A percentile compares a stretch with the other conserved stretches of the same genome.
phyloP scores from a whole-genome alignment of 208 protist species.

The Phytomonas serpens region DNA sequence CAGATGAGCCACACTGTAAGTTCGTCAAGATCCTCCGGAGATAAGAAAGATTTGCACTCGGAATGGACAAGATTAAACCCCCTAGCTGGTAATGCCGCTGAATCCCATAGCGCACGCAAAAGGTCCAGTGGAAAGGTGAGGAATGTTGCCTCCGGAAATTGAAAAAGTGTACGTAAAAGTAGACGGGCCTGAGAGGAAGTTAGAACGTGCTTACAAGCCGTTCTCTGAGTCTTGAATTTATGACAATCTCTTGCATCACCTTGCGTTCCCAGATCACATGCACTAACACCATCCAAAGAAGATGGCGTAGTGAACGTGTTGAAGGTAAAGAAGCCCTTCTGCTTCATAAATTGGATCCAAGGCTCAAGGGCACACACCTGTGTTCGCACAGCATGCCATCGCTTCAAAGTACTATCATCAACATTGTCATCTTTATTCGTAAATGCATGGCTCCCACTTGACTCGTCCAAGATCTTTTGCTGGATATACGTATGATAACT shows the following conservation, averaged over 20 bases:
- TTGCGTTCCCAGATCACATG: background rate
- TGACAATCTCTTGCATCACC: background rate
- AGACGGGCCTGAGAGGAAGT: background rate
- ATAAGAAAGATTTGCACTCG: background rate
- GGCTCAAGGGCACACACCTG: background rate
- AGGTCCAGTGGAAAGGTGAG: background rate
- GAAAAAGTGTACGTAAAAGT: background rate
- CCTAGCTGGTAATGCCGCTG: background rate
- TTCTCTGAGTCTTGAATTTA: background rate
- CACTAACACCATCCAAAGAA: background rate
- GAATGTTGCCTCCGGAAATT: conserved; percentile 3
- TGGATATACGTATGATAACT: background rate
- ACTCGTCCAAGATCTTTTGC: background rate
- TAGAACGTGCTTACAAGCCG: background rate
- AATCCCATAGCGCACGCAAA: background rate
- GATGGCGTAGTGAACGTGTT: background rate
- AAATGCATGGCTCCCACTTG: background rate
- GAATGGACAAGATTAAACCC: background rate
- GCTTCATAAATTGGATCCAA: background rate
- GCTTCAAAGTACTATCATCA: background rate
- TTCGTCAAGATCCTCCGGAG: background rate
- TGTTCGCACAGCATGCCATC: background rate
- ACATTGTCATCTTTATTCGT: background rate
- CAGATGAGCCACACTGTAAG: background rate
- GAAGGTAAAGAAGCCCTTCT: background rate